Conservation (phyloP, 208 protist genomes). For the Wallacemonas collosoma region DNA sequence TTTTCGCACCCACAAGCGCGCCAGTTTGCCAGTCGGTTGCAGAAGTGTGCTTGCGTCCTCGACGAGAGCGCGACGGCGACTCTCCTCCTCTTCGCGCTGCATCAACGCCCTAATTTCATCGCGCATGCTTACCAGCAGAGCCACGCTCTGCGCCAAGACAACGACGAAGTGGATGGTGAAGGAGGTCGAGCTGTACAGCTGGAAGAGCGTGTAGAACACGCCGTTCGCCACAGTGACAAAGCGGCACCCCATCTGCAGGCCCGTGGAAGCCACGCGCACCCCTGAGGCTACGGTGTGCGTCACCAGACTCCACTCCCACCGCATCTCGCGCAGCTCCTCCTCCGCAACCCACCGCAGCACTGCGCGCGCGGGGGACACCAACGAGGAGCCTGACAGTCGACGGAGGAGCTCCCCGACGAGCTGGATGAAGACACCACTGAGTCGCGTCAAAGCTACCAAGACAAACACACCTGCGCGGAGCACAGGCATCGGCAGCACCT, state of each 20-base stretch:
- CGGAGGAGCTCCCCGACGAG: conserved; percentile 10
- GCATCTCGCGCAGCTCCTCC: conserved; percentile 29
- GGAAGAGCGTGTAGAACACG: conserved; percentile 8
- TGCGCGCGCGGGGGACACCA: conserved; percentile 9
- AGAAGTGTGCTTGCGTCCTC: neutral
- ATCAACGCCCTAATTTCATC: conserved; percentile 62
- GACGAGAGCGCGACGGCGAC: conserved; percentile 6
- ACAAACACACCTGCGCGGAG: neutral
- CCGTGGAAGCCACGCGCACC: too few relatives aligned
- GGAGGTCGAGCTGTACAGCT: conserved; percentile 54
- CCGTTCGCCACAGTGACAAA: neutral
- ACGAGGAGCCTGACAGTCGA: neutral
- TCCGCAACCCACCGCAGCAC: conserved; percentile 9
- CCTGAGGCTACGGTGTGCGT: neutral
- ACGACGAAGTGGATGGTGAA: conserved; percentile 69
- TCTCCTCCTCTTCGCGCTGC: conserved; percentile 20
- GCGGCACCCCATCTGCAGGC: neutral
- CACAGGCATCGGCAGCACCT: neutral
- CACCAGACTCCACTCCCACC: conserved; percentile 36
- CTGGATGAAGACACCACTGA: neutral
- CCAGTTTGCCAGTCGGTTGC: neutral
- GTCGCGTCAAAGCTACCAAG: neutral
- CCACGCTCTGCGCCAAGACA: conserved; percentile 53
- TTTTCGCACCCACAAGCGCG: conserved; percentile 12
- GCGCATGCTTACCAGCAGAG: conserved; percentile 66